Evolutionary conservation across 2,329 filamentous ascomycete species (phyloP).

Genomic region (Sordariomycetes sp.): DNA sequence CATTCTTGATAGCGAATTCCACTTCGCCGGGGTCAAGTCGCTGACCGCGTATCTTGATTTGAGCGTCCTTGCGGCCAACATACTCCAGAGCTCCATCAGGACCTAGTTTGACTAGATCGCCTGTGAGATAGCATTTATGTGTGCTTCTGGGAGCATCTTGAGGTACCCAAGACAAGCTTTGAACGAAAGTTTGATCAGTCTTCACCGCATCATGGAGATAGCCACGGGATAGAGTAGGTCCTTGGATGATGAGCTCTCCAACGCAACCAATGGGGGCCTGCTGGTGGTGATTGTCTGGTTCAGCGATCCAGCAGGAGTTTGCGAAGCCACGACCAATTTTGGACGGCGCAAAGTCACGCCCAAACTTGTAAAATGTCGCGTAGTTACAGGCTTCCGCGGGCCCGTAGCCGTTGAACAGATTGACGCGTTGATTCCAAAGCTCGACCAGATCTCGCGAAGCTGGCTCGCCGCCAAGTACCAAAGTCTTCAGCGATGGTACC

Average conservation of each 20-base stretch:
- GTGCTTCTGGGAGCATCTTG: conserved; percentile 8
- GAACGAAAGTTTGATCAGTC: conserved; percentile 18
- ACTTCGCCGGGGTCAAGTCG: conserved; percentile 30
- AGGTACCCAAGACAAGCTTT: conserved; percentile 14
- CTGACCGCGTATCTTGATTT: conserved; percentile 45
- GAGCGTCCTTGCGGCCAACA: conserved; percentile 22
- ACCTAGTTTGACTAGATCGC: conserved; percentile 7
- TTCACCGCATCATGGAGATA: conserved; percentile 29
- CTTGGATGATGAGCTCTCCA: conserved; percentile 12
- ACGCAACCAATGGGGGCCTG: conserved; percentile 9
- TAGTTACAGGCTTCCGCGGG: conserved; percentile 7
- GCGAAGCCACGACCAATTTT: too few relatives aligned
- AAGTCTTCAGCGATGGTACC: not conserved
- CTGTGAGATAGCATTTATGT: conserved; percentile 11
- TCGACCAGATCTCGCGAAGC: not conserved
- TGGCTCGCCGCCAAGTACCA: conserved; percentile 3
- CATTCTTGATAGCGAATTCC: conserved; percentile 2
- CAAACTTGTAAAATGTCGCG: too few relatives aligned
- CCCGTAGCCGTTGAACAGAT: conserved; percentile 9
- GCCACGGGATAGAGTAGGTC: conserved; percentile 31
- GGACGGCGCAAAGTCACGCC: too few relatives aligned
- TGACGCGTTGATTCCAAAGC: not conserved
- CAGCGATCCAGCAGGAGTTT: conserved; percentile 15
- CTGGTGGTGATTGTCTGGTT: conserved; percentile 6
- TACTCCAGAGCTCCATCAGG: conserved; percentile 9